These are phyloP conservation scores for Vishniacozyma victoriae DNA, from an alignment of 768 basidiomycete species.

Conservation along the genomic window DNA sequence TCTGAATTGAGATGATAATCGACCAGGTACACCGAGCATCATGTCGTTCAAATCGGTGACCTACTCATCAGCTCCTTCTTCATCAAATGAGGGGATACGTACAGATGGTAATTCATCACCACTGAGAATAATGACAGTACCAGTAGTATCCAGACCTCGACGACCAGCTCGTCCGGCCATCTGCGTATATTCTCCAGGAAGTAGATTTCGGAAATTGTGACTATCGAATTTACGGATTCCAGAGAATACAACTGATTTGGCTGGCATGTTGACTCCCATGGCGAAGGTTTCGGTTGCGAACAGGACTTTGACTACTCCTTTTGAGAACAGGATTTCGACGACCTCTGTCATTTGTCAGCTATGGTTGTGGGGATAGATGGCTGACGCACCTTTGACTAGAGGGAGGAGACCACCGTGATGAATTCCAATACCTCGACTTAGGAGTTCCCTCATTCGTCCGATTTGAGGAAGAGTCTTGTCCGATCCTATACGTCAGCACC, in stretches of 20 bases:
- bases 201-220: slow-evolving; percentile 62
- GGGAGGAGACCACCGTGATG: slow-evolving; percentile 96
- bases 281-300: slow-evolving; percentile 99
- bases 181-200: slow-evolving; percentile 77
- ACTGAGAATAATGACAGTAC: slow-evolving; percentile 80
- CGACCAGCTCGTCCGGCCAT: slow-evolving; percentile 99
- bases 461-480: slow-evolving; percentile 94
- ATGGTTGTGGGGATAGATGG: not conserved
- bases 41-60: slow-evolving; percentile 69
- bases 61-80: slow-evolving; percentile 49
- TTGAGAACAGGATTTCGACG: slow-evolving; percentile 91
- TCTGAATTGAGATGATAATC: slow-evolving; percentile 90
- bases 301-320: slow-evolving; percentile 89
- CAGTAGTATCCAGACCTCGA: slow-evolving; percentile 87
- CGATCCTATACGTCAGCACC: slow-evolving; percentile 55
- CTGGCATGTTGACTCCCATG: slow-evolving; percentile 99
- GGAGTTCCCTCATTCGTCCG: slow-evolving; percentile 74
- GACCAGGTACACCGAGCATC: slow-evolving; percentile 91
- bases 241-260: slow-evolving; percentile 93
- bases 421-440: slow-evolving; percentile 89
- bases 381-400: slow-evolving; percentile 80
- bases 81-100: slow-evolving; percentile 17
- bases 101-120: slow-evolving; percentile 84
- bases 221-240: slow-evolving; percentile 94
- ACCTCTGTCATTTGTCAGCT: slow-evolving; percentile 54